Evolutionary conservation across 345 rosid genomes (phyloP).

Genomic region (Pseudoturritis turrita): DNA sequence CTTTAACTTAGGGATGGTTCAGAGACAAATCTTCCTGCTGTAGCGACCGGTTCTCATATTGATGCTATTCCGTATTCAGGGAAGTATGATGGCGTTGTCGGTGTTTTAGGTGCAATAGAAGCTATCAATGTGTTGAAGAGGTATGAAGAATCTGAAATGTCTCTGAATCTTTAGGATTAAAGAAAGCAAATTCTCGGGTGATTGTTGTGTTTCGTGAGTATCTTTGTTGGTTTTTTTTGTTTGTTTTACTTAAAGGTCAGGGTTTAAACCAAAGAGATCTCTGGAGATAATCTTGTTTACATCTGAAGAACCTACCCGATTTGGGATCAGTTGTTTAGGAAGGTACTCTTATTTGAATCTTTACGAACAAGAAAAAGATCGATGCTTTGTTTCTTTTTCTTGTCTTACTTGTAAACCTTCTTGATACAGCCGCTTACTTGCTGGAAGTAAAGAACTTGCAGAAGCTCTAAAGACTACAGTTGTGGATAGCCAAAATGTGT

Average conservation of each 20-base stretch:
- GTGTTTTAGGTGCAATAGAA: conserved; percentile 96
- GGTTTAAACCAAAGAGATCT: conserved; percentile 80
- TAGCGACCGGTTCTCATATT: conserved; percentile 91
- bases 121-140: conserved; percentile 85
- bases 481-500: conserved; percentile 61
- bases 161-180: background rate
- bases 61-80: conserved; percentile 99
- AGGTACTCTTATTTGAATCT: conserved; percentile 43
- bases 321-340: conserved; percentile 94
- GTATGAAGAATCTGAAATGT: conserved; percentile 30
- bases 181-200: background rate
- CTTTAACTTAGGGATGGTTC: conserved; percentile 56
- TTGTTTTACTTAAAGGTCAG: conserved; percentile 50
- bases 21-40: conserved; percentile 62
- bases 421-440: conserved; percentile 70
- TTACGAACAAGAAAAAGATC: background rate
- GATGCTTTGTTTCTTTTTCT: background rate
- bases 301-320: conserved; percentile 96
- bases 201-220: background rate
- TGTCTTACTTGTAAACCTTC: background rate
- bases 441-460: conserved; percentile 61
- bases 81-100: conserved; percentile 93
- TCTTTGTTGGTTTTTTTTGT: background rate
- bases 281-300: conserved; percentile 83
- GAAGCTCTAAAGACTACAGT: conserved; percentile 53